phyloP scores from a whole-genome alignment of 1,139 yeast species.

The Oligophagozyma castellii region DNA sequence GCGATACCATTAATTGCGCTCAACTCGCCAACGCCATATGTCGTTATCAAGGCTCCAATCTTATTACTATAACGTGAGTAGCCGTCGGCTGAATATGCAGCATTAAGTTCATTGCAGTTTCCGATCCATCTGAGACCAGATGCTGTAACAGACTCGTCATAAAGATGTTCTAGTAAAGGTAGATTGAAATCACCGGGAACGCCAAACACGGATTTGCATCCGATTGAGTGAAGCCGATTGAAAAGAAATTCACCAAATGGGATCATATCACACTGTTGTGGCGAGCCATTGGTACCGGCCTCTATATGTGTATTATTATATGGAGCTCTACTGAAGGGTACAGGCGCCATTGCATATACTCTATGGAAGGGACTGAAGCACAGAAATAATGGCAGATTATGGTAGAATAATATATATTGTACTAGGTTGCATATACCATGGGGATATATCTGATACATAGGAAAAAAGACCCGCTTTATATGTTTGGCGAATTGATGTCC shows the following conservation, averaged over 20 bases:
- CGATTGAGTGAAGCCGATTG: conserved; percentile 17
- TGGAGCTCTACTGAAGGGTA: too few species aligned
- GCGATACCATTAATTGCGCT: conserved; percentile 55
- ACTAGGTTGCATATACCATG: too few species aligned
- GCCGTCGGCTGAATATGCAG: conserved; percentile 57
- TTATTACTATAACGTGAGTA: conserved; percentile 51
- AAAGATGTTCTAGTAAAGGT: conserved; percentile 39
- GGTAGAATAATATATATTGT: too few species aligned
- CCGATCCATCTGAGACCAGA: conserved; percentile 30
- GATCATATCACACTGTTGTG: conserved; percentile 7
- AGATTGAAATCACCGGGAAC: conserved; percentile 51
- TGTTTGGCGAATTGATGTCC: too few species aligned
- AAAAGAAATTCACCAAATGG: conserved; percentile 26
- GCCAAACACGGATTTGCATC: conserved; percentile 27
- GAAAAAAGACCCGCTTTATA: too few species aligned
- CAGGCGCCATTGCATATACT: too few species aligned
- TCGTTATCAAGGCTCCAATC: conserved; percentile 45
- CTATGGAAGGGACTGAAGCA: too few species aligned
- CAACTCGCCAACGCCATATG: conserved; percentile 64
- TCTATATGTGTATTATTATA: too few species aligned
- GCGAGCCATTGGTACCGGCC: too few species aligned
- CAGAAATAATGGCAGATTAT: too few species aligned
- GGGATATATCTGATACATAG: too few species aligned
- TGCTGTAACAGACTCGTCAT: conserved; percentile 15
- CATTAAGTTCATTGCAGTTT: conserved; percentile 43